phyloP scores from a whole-genome alignment of 805 yeast genomes.

The Kuraishia ogatae region DNA sequence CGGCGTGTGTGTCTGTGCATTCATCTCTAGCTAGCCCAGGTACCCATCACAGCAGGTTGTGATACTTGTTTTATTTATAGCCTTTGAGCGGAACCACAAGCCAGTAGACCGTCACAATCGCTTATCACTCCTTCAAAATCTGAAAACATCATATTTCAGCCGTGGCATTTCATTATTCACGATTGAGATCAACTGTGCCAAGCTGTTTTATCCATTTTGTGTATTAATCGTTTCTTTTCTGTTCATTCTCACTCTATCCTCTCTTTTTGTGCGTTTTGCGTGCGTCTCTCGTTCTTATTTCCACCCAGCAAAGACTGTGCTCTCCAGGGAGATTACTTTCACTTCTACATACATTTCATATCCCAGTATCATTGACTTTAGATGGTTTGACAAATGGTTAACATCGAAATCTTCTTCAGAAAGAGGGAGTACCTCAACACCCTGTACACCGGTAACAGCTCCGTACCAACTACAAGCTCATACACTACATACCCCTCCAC shows the following conservation, averaged over 20 bases:
- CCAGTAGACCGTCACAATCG: not conserved
- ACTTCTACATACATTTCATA: not conserved
- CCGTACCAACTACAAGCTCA: not conserved
- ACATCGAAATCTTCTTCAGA: not conserved
- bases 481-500: not conserved
- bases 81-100: not conserved
- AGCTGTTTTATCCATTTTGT: not conserved
- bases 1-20: not conserved
- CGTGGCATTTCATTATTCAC: too few relatives aligned
- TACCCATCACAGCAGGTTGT: not conserved
- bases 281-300: not conserved
- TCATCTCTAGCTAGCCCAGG: not conserved
- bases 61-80: not conserved
- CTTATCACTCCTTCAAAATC: not conserved
- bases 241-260: not conserved
- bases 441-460: not conserved
- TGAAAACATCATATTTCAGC: not conserved
- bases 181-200: not conserved
- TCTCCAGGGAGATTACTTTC: not conserved
- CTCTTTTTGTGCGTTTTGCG: not conserved
- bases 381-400: not conserved
- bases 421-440: not conserved
- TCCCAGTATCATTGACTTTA: not conserved
- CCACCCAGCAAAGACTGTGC: not conserved
- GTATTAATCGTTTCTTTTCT: too few relatives aligned